Evolutionary conservation across 768 basidiomycete genomes (phyloP).

Genomic region (Tricholoma bakamatsutake): DNA sequence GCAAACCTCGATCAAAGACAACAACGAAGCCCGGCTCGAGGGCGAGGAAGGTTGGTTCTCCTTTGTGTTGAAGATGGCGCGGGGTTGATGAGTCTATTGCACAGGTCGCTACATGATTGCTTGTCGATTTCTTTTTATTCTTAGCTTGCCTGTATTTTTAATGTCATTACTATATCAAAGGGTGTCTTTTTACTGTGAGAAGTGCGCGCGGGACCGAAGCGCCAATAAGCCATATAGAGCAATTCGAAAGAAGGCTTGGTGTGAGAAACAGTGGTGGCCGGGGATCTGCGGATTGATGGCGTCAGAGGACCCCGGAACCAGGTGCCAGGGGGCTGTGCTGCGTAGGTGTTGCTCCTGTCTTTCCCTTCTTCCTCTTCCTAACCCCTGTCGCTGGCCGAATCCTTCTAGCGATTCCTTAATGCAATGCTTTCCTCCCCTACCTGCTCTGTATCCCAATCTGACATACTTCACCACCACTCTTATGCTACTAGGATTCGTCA

Average conservation of each 20-base stretch:
- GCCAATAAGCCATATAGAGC: too few relatives aligned
- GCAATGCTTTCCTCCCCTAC: constrained; percentile 8
- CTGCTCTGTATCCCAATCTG: constrained; percentile 9
- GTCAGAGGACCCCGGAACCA: background rate
- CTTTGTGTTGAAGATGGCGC: too few relatives aligned
- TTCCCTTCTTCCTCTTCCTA: constrained; percentile 16
- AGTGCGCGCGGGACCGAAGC: too few relatives aligned
- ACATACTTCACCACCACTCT: constrained; percentile 23
- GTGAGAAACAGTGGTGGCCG: too few relatives aligned
- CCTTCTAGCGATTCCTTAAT: constrained; percentile 2
- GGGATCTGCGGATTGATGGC: too few relatives aligned
- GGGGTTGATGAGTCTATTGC: too few relatives aligned
- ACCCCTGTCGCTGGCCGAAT: constrained; percentile 22
- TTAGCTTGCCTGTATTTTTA: constrained; percentile 20
- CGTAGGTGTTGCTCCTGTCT: constrained; percentile 7
- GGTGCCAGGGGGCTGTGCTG: constrained; percentile 13
- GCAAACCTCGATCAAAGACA: constrained; percentile 26
- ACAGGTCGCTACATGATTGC: background rate
- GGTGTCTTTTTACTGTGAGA: too few relatives aligned
- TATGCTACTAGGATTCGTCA: constrained; percentile 54
- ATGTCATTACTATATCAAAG: constrained; percentile 6
- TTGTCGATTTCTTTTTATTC: constrained; percentile 9
- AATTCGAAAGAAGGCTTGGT: too few relatives aligned
- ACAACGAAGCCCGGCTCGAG: constrained; percentile 18
- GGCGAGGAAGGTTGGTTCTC: constrained; percentile 24